Conservation (phyloP, 805 yeast genomes). For the Nakazawaea populi region DNA sequence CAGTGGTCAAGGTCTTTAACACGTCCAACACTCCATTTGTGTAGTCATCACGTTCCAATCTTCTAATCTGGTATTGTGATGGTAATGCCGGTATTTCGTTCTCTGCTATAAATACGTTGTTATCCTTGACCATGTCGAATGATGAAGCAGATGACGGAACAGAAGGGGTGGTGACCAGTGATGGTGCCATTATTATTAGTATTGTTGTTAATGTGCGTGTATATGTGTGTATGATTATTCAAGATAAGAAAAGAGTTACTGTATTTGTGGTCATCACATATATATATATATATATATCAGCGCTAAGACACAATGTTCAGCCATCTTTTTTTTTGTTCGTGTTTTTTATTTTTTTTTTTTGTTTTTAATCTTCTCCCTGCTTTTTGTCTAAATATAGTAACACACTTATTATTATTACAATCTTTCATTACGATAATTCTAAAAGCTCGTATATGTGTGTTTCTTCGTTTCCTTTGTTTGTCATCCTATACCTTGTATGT, state of each 20-base stretch:
- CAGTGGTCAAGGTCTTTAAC: slow-evolving; percentile 68
- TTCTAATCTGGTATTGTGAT: slow-evolving; percentile 64
- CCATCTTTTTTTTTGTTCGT: slow-evolving; percentile 7
- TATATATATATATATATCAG: not conserved
- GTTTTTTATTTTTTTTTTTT: not conserved
- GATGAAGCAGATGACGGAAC: slow-evolving; percentile 3
- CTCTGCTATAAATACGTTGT: not conserved
- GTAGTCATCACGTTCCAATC: slow-evolving; percentile 50
- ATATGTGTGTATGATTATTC: not conserved
- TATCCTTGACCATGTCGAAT: not conserved
- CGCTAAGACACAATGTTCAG: slow-evolving; percentile 5
- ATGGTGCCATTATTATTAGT: not conserved
- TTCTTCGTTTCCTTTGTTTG: too few species aligned
- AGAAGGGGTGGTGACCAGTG: slow-evolving; percentile 8
- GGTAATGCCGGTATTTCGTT: slow-evolving; percentile 32
- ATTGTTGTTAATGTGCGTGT: not conserved
- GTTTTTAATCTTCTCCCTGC: not conserved
- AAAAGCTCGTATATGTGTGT: too few species aligned
- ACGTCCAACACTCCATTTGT: slow-evolving; percentile 57
- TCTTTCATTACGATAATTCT: too few species aligned
- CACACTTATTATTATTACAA: too few species aligned
- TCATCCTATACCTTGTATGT: too few species aligned
- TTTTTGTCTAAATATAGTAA: not conserved
- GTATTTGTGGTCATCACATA: not conserved
- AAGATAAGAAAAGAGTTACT: not conserved